Evolutionary conservation across 176 grass and related monocot genomes (phyloP).

Genomic region (Saccharum spontaneum): DNA sequence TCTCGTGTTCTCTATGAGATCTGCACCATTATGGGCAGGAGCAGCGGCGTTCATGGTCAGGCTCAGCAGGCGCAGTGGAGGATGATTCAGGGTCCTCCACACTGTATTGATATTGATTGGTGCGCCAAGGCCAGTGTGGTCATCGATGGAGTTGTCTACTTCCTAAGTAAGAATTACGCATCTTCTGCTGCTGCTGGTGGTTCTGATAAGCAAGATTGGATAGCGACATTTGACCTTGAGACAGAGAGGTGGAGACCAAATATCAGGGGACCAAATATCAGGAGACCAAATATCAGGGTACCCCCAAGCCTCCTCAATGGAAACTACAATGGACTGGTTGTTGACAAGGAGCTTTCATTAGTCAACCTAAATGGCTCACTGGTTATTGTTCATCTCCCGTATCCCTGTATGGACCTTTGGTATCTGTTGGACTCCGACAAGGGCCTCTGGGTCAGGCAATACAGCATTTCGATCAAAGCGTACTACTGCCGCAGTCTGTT

Average conservation of each 20-base stretch:
- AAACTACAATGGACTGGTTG: too few species aligned
- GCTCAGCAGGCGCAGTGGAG: neutral
- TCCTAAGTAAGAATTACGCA: neutral
- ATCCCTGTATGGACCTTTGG: neutral
- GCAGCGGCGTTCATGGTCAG: neutral
- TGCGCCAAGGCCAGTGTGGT: neutral
- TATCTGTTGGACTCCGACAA: neutral
- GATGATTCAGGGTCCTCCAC: neutral
- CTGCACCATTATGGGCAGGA: neutral
- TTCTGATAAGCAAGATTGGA: neutral
- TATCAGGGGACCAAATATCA: neutral
- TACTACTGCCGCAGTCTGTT: rapidly evolving
- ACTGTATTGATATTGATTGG: neutral
- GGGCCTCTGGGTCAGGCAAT: neutral
- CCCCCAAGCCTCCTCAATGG: neutral
- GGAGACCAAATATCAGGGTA: neutral
- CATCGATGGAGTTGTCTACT: neutral
- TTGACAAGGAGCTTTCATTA: neutral
- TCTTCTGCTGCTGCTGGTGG: neutral
- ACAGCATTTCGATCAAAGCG: neutral
- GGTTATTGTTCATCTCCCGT: neutral
- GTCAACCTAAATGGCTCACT: neutral
- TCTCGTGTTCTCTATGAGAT: neutral
- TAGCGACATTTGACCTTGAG: neutral
- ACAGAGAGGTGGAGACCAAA: neutral